phyloP scores from a whole-genome alignment of 805 yeast species.

The Maudiozyma barnettii region DNA sequence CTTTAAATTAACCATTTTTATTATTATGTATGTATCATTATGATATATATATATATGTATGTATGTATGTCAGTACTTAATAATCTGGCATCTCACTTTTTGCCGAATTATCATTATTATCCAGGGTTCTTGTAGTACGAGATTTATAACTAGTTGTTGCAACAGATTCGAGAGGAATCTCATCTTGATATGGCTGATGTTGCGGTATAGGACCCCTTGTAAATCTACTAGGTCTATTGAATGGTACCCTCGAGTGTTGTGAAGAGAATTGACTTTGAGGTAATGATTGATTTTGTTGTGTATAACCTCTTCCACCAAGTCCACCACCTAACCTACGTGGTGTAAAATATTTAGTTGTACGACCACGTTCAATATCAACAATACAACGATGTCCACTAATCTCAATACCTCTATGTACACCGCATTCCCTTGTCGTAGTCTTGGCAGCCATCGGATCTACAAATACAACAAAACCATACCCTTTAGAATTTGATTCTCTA shows the following conservation, averaged over 20 bases:
- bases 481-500: constrained; percentile 48
- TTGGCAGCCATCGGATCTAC: constrained; percentile 51
- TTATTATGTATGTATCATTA: too few relatives aligned
- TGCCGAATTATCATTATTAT: constrained; percentile 1
- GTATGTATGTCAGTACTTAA: background rate
- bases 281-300: background rate
- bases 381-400: constrained; percentile 46
- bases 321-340: constrained; percentile 86
- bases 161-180: background rate
- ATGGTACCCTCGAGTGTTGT: background rate
- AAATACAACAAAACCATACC: constrained; percentile 78
- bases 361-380: constrained; percentile 67
- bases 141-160: constrained; percentile 13
- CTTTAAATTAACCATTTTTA: too few relatives aligned
- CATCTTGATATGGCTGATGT: background rate
- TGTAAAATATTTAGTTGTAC: constrained; percentile 55
- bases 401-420: constrained; percentile 37
- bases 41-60: background rate
- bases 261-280: background rate
- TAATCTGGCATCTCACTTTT: constrained; percentile 15
- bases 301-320: constrained; percentile 64
- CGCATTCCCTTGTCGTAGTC: constrained; percentile 48
- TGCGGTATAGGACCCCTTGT: background rate
- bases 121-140: constrained; percentile 15
- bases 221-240: background rate